Conservation (phyloP, 2,329 filamentous ascomycete species). For the Aphanocladium album region DNA sequence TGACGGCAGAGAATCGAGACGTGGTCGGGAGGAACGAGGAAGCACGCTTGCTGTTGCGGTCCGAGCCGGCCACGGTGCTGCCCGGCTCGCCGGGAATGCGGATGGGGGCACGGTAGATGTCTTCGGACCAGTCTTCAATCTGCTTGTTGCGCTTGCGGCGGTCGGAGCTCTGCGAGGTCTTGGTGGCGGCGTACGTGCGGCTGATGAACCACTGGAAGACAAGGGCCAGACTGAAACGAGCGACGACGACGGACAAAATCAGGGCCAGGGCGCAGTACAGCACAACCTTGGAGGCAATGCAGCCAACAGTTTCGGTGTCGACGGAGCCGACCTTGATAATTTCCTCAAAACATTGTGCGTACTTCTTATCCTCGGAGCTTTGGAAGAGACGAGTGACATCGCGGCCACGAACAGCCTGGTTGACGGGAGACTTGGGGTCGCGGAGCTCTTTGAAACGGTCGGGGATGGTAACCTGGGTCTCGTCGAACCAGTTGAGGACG, state of each 20-base stretch:
- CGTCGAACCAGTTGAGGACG: constrained; percentile 86
- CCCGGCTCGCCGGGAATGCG: constrained; percentile 72
- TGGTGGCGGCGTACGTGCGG: constrained; percentile 75
- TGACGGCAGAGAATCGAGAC: constrained; percentile 89
- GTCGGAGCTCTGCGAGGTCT: constrained; percentile 77
- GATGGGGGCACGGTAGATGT: constrained; percentile 89
- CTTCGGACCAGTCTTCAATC: constrained; percentile 96
- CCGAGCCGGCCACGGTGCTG: constrained; percentile 55
- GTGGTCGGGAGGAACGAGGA: constrained; percentile 87
- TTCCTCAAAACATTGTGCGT: constrained; percentile 83
- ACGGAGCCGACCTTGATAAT: constrained; percentile 95
- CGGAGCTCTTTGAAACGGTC: constrained; percentile 74
- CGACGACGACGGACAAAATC: constrained; percentile 81
- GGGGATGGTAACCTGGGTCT: constrained; percentile 69
- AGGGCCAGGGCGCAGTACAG: constrained; percentile 89
- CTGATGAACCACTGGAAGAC: constrained; percentile 96
- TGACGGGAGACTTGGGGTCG: constrained; percentile 55
- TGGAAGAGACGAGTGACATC: constrained; percentile 90
- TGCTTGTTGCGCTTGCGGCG: constrained; percentile 82
- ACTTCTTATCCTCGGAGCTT: constrained; percentile 67
- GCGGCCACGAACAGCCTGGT: constrained; percentile 66
- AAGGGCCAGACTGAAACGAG: constrained; percentile 84
- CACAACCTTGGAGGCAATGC: constrained; percentile 95
- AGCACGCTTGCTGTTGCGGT: constrained; percentile 71
- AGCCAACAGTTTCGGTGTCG: constrained; percentile 93